Evolutionary conservation across 441 rosid species (phyloP).

Genomic region (Macaranga tanarius): DNA sequence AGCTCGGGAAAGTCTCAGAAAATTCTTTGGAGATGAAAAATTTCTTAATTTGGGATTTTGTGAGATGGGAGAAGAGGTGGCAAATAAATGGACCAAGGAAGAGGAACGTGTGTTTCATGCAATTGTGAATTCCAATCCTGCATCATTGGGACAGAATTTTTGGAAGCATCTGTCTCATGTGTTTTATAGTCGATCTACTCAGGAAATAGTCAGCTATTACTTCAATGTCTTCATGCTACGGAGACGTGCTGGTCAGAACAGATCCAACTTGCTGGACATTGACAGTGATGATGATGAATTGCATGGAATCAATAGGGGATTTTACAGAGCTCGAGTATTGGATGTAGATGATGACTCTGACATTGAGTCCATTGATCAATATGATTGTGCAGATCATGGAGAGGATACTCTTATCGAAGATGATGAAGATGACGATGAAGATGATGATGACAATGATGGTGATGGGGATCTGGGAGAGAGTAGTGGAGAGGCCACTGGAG

Average conservation of each 20-base stretch:
- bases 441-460: slow-evolving; percentile 28
- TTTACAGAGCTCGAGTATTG: slow-evolving; percentile 27
- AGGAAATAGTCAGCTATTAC: slow-evolving; percentile 52
- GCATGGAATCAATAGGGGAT: slow-evolving; percentile 27
- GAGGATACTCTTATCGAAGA: slow-evolving; percentile 29
- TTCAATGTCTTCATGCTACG: slow-evolving; percentile 56
- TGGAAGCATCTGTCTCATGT: slow-evolving; percentile 46
- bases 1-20: slow-evolving; percentile 35
- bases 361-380: slow-evolving; percentile 40
- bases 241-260: slow-evolving; percentile 50
- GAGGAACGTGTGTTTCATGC: slow-evolving; percentile 43
- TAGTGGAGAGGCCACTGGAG: slow-evolving; percentile 31
- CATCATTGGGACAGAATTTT: slow-evolving; percentile 42
- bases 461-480: slow-evolving; percentile 33
- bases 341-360: slow-evolving; percentile 37
- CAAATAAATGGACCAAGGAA: slow-evolving; percentile 44
- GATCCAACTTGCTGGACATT: slow-evolving; percentile 41
- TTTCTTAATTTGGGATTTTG: slow-evolving; percentile 40
- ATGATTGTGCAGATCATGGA: slow-evolving; percentile 26
- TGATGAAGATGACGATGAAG: slow-evolving; percentile 28
- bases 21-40: slow-evolving; percentile 39
- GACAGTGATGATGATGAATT: slow-evolving; percentile 64
- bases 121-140: slow-evolving; percentile 46
- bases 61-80: slow-evolving; percentile 56
- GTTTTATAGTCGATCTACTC: slow-evolving; percentile 42